These are phyloP conservation scores for Lachancea meyersii DNA, from an alignment of 805 yeast genomes.

Conservation along the genomic window DNA sequence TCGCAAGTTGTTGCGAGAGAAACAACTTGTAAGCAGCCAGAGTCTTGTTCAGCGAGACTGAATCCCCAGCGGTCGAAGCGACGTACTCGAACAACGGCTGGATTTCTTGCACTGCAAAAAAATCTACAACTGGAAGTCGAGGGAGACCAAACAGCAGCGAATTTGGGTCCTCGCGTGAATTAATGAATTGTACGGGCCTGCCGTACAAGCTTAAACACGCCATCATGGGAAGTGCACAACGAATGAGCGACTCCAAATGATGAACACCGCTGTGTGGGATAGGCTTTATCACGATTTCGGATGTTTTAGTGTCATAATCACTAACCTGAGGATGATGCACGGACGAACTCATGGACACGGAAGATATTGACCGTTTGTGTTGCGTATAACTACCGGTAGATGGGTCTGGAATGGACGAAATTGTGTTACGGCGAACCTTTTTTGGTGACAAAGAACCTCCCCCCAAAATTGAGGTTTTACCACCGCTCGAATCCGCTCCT, in stretches of 20 bases:
- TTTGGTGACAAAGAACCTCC: constrained; percentile 1
- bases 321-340: constrained; percentile 3
- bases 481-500: constrained; percentile 6
- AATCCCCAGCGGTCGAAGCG: background rate
- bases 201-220: constrained; percentile 66
- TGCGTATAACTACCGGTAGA: background rate
- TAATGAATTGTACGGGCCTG: constrained; percentile 55
- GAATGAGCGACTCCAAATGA: constrained; percentile 60
- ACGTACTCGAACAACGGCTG: constrained; percentile 9
- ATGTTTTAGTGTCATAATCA: constrained; percentile 7
- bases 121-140: constrained; percentile 58
- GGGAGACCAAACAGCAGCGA: constrained; percentile 69
- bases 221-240: constrained; percentile 58
- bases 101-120: constrained; percentile 32
- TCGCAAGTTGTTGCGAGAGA: background rate
- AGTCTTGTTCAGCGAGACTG: constrained; percentile 3
- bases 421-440: constrained; percentile 1
- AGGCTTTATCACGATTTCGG: constrained; percentile 49
- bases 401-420: background rate
- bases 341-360: constrained; percentile 9
- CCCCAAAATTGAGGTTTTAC: constrained; percentile 8
- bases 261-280: constrained; percentile 61
- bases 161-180: constrained; percentile 44
- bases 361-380: constrained; percentile 9
- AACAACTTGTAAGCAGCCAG: constrained; percentile 5